Percentiles rank a stretch among this genome's conserved stretches.
Evolutionary conservation across 1,139 yeast species (phyloP).

Genomic region (Kurtzmaniella quercitrusa): DNA sequence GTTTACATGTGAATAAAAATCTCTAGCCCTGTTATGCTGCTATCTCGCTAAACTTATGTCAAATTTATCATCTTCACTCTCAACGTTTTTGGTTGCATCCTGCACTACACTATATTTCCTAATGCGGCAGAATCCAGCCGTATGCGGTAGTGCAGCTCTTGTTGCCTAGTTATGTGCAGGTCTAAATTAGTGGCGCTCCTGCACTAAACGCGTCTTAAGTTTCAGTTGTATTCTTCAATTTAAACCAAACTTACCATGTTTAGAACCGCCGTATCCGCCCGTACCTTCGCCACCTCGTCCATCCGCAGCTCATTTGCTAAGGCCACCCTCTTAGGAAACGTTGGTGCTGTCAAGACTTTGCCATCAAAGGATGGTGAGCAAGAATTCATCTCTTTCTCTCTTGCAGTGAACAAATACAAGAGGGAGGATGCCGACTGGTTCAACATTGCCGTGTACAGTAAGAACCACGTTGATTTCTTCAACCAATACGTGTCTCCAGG

Average conservation of each 20-base stretch:
- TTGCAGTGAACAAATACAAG: slow-evolving; percentile 40
- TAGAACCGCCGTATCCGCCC: slow-evolving; percentile 18
- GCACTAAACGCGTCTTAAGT: not conserved
- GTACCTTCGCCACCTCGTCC: slow-evolving; percentile 33
- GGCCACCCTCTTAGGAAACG: slow-evolving; percentile 41
- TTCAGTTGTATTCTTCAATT: not conserved
- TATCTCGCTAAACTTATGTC: too few species aligned
- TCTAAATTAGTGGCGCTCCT: too few species aligned
- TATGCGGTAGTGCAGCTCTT: too few species aligned
- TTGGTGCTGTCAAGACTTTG: slow-evolving; percentile 34
- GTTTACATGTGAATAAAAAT: too few species aligned
- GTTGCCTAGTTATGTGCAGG: too few species aligned
- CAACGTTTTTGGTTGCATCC: too few species aligned
- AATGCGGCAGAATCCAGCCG: too few species aligned
- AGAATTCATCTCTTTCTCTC: slow-evolving; percentile 34
- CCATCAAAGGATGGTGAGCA: slow-evolving; percentile 38
- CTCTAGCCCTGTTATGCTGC: too few species aligned
- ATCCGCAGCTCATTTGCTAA: slow-evolving; percentile 36
- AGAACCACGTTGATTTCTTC: slow-evolving; percentile 33
- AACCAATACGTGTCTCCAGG: slow-evolving; percentile 41
- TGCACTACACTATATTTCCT: too few species aligned
- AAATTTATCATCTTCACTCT: too few species aligned
- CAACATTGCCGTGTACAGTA: slow-evolving; percentile 40
- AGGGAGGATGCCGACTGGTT: slow-evolving; percentile 40
- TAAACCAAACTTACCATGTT: not conserved